Evolutionary conservation across 2,329 filamentous ascomycete species (phyloP), one percentile per base, ranked within the genome.

Genomic region (Alternaria solani): DNA sequence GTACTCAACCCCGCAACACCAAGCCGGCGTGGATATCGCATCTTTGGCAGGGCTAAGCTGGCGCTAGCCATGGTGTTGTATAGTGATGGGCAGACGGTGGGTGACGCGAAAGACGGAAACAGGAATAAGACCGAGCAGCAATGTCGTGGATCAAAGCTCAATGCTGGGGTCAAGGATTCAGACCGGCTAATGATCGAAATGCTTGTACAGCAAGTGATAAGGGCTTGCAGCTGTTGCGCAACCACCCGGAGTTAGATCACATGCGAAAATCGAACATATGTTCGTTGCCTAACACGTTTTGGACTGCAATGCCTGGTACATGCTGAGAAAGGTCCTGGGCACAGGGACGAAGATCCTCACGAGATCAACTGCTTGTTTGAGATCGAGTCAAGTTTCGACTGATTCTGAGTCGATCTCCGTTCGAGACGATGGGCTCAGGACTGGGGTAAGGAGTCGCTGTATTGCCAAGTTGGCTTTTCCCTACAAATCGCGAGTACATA

Each of bases 1-100:
- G n/a, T 34, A 58, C 28, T 25, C 34, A 41, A 53, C 59, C 57
- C 63, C 57, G 57, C 65, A 61, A 49, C 20, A 51, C 57, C 61
- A 54, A 63, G 46, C 28, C 30, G 39, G 28, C 18, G 34, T 46
- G 34, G 41, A 42, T 41, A 55, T 55, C 12, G 28, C 39, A 34
- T 36, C 55, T 39, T 43, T 54, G 30, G 48, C 48, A 58, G 30
- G 53, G 46, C 51, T 51, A 36, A 53, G 38, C 14, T 16, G 26
- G 49, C 57, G 57, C 63, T 66, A 67, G 46, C 16, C 36, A 44
- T 51, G 59, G 32, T 30, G 41, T 42, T 53, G 34, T 59, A 57
- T 63, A 63, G 51, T 60, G 42, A 57, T 43, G 57, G 57, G 30
- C 30, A 30, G 51, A 55, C 43, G 46, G 5, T 39, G 46, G 46